phyloP scores from a whole-genome alignment of 805 yeast genomes.

The Wickerhamiella qilinensis region DNA sequence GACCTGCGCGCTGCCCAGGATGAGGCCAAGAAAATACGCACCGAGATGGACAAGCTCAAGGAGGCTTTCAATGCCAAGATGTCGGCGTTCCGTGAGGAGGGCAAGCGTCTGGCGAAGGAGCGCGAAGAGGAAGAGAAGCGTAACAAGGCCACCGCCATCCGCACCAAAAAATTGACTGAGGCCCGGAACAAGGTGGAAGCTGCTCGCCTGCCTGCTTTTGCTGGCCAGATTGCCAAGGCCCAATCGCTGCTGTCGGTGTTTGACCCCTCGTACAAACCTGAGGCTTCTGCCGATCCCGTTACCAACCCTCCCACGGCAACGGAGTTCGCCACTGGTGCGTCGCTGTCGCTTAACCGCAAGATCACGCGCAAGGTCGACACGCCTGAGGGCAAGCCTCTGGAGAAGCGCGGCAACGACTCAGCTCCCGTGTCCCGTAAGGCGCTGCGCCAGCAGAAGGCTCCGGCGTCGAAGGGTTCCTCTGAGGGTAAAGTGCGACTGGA shows the following conservation, averaged over 20 bases:
- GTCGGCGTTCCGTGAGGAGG: slow-evolving; percentile 60
- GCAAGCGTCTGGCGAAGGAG: slow-evolving; percentile 54
- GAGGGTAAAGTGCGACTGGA: slow-evolving; percentile 49
- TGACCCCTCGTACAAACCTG: slow-evolving; percentile 61
- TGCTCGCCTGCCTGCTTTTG: slow-evolving; percentile 64
- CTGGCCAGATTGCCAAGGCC: slow-evolving; percentile 58
- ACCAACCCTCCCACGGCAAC: slow-evolving; percentile 10
- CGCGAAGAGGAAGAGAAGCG: slow-evolving; percentile 56
- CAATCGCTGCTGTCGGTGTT: slow-evolving; percentile 57
- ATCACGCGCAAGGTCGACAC: slow-evolving; percentile 26
- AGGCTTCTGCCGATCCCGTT: slow-evolving; percentile 19
- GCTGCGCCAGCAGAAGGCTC: slow-evolving; percentile 23
- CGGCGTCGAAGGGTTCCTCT: slow-evolving; percentile 7
- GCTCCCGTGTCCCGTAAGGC: slow-evolving; percentile 28
- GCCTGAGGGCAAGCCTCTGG: slow-evolving; percentile 43
- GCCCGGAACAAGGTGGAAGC: slow-evolving; percentile 60
- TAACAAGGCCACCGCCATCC: slow-evolving; percentile 34
- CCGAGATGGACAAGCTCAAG: slow-evolving; percentile 29
- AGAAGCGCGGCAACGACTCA: slow-evolving; percentile 38
- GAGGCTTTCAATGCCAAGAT: slow-evolving; percentile 51
- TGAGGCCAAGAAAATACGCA: slow-evolving; percentile 50
- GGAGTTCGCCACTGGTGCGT: slow-evolving; percentile 7
- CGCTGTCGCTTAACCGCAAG: slow-evolving; percentile 7
- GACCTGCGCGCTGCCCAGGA: slow-evolving; percentile 38
- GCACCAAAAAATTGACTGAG: slow-evolving; percentile 40